These are phyloP conservation scores for Drosera spatulata DNA, from an alignment of 179 eudicot species.

Conservation along the genomic window DNA sequence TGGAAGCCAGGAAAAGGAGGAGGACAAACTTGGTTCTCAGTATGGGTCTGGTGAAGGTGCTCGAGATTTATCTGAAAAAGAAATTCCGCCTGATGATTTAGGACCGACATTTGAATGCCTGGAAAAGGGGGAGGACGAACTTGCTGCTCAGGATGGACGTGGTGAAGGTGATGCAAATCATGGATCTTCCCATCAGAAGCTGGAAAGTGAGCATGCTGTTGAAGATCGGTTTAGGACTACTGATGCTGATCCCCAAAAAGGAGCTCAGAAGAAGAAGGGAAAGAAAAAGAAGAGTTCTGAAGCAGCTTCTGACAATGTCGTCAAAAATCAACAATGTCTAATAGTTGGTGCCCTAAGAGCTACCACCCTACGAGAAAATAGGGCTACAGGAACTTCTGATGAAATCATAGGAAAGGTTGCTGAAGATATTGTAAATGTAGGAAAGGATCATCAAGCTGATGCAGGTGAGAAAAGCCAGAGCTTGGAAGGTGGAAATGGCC, in stretches of 20 bases:
- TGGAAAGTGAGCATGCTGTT: not conserved
- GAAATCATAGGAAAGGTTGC: not conserved
- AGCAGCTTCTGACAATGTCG: not conserved
- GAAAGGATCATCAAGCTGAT: not conserved
- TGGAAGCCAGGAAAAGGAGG: not conserved
- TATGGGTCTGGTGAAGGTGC: too few species aligned
- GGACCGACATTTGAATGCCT: too few species aligned
- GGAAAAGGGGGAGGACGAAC: slow-evolving; percentile 1
- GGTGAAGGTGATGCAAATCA: slow-evolving; percentile 5
- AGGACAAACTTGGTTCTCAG: too few species aligned
- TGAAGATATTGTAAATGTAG: not conserved
- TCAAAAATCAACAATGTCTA: slow-evolving; percentile 1
- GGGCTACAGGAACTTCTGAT: not conserved
- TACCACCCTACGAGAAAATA: not conserved
- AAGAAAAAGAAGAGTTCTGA: slow-evolving; percentile 5
- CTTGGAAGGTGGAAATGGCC: not conserved
- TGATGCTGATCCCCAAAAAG: slow-evolving; percentile 7
- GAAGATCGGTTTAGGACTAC: slow-evolving; percentile 4
- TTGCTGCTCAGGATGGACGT: not conserved
- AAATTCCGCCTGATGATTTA: too few species aligned
- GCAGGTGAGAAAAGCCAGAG: not conserved
- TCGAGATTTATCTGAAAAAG: too few species aligned
- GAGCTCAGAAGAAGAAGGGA: slow-evolving; percentile 3
- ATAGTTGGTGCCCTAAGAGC: not conserved
- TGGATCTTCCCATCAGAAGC: slow-evolving; percentile 9